Base-by-base conservation (phyloP, 805 yeast genomes). In the Saturnispora kantuleensis region DNA sequence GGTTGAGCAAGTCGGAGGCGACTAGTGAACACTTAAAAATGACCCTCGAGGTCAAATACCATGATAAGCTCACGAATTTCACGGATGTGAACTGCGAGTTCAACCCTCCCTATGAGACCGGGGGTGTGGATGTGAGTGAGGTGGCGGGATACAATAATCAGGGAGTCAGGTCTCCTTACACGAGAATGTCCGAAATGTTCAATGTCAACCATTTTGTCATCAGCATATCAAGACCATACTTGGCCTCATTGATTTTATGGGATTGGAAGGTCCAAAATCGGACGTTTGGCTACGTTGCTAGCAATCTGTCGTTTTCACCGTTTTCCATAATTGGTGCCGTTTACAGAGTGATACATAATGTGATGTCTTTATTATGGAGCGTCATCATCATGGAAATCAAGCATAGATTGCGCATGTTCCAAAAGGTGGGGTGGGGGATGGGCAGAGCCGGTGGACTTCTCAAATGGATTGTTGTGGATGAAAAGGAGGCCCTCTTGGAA, bases 191-290 rank as follows among this genome's bases (percentile, higher is more conserved):
- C 0, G 97, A 93, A 60, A 70, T 90, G 47, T 93, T 90, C 68
- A 93, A 93, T 55, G 97, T 93, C 18, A 93, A 93, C 62, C 94
- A 89, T 62, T 90, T 87, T 57, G 71, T 93, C 29, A 89, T 89
- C 1, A 85, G 96, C 16, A 69, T 90, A 51, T 96, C 97, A 8
- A 73, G 97, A 50, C 97, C 97, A 0, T 93, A 90, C 56, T 67
- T 90, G 53, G 96, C 96, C 0, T 97, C 97, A 1, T 67, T 90
- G 46, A 74, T 93, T 36, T 79, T 84, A 32, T 82, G 84, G 51
- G 96, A 87, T 57, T 70, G 86, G 56, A 82, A 81, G 56, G 93
- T 87, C 57, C 75, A 62, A 21, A 31, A 41, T 11, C 53, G 59
- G n/a, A 26, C 37, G 3, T 37, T 42, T n/a, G 28, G 38, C 15